A percentile compares a stretch with the other conserved stretches of the same genome.
Conservation (phyloP, 768 basidiomycete species). For the Termitomyces sp. region DNA sequence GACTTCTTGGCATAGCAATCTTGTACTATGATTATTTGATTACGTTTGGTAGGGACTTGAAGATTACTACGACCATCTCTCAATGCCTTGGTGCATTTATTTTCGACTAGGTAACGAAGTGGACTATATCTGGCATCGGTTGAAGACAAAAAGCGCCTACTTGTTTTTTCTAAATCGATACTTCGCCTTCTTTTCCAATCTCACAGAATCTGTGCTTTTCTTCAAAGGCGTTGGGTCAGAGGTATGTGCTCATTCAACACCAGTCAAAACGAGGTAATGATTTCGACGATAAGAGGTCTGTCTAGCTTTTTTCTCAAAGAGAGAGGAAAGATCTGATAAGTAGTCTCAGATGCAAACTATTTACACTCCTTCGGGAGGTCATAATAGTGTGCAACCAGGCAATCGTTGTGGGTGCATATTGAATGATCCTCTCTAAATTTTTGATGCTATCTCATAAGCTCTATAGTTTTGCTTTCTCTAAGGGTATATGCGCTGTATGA, state of each 20-base stretch:
- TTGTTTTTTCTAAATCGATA: conserved; percentile 6
- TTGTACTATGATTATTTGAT: not conserved
- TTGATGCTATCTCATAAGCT: not conserved
- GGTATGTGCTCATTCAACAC: not conserved
- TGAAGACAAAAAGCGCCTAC: conserved; percentile 1
- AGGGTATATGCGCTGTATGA: not conserved
- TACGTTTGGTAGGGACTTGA: not conserved
- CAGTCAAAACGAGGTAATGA: not conserved
- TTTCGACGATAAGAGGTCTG: not conserved
- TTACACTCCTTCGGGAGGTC: not conserved
- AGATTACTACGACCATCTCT: too few species aligned
- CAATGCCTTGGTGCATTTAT: not conserved
- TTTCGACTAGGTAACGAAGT: conserved; percentile 2
- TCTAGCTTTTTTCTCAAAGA: not conserved
- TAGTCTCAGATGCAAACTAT: not conserved
- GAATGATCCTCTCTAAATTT: not conserved
- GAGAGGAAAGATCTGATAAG: not conserved
- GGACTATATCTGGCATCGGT: conserved; percentile 6
- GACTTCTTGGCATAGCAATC: not conserved
- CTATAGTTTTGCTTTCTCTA: not conserved
- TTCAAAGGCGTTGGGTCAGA: not conserved
- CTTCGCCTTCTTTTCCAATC: not conserved
- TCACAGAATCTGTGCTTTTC: not conserved
- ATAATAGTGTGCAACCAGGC: not conserved
- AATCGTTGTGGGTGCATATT: not conserved